Percentiles rank a stretch among this genome's conserved stretches.
Conservation (phyloP, 2,329 filamentous ascomycete genomes). For the Alternaria brassicicola region DNA sequence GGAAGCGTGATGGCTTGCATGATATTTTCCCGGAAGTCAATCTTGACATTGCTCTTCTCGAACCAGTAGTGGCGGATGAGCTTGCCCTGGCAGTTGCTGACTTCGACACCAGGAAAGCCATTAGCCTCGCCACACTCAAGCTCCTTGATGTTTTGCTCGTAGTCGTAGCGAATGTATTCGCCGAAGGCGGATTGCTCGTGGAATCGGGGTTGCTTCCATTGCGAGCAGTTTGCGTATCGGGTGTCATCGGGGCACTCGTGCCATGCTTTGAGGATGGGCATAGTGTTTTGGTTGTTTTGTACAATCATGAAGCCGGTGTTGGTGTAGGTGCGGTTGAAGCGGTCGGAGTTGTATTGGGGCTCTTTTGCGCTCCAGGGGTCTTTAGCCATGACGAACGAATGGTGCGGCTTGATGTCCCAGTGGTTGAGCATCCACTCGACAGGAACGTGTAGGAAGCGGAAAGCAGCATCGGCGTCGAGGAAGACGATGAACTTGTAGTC, state of each 20-base stretch:
- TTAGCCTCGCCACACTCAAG: conserved; percentile 49
- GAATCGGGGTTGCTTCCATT: conserved; percentile 48
- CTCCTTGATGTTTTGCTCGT: conserved; percentile 47
- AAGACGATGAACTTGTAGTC: conserved; percentile 56
- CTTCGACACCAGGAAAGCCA: conserved; percentile 44
- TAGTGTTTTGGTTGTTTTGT: conserved; percentile 58
- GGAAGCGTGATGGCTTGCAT: conserved; percentile 48
- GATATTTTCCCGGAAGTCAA: conserved; percentile 44
- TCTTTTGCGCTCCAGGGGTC: conserved; percentile 50
- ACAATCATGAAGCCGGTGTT: conserved; percentile 63
- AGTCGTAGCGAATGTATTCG: conserved; percentile 50
- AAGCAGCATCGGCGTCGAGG: conserved; percentile 56
- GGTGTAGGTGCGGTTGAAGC: conserved; percentile 51
- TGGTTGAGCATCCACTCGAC: conserved; percentile 59
- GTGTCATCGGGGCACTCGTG: conserved; percentile 48
- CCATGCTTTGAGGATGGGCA: conserved; percentile 59
- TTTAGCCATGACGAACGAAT: conserved; percentile 54
- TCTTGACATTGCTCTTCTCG: conserved; percentile 43
- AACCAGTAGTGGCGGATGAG: conserved; percentile 50
- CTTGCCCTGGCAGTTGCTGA: conserved; percentile 46
- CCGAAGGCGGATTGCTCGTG: conserved; percentile 51
- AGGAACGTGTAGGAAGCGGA: conserved; percentile 55
- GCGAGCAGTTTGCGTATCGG: conserved; percentile 45
- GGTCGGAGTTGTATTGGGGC: conserved; percentile 50
- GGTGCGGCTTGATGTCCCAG: conserved; percentile 54